Conservation (phyloP, 1,284 basidiomycete species). For the Wolfiporia cocos region DNA sequence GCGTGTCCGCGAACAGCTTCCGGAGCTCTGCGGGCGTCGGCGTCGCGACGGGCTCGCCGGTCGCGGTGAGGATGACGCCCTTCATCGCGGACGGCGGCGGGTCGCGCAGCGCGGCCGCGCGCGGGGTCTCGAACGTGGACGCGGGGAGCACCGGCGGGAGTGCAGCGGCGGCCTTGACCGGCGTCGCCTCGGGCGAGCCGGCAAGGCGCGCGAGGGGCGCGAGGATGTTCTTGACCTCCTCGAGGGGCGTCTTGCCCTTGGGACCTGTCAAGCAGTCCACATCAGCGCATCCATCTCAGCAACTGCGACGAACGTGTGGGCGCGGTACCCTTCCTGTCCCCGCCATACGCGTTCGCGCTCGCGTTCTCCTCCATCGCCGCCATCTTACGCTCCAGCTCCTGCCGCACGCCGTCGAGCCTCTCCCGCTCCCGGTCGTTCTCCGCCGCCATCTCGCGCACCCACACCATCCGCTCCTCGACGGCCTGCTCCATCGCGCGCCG, state of each 20-base stretch:
- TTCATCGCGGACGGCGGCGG: slow-evolving; percentile 67
- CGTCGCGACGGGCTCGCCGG: slow-evolving; percentile 64
- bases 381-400: slow-evolving; percentile 42
- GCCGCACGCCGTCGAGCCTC: slow-evolving; percentile 37
- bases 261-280: slow-evolving; percentile 20
- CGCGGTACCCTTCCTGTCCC: slow-evolving; percentile 28
- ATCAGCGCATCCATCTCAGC: too few species aligned
- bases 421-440: slow-evolving; percentile 48
- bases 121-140: slow-evolving; percentile 42
- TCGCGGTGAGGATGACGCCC: slow-evolving; percentile 70
- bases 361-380: slow-evolving; percentile 38
- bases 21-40: slow-evolving; percentile 59
- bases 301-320: not conserved
- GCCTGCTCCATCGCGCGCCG: slow-evolving; percentile 40
- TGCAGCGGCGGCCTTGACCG: slow-evolving; percentile 16
- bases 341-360: too few species aligned
- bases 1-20: slow-evolving; percentile 58
- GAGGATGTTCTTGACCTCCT: slow-evolving; percentile 68
- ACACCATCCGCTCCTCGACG: slow-evolving; percentile 47
- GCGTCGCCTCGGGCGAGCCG: slow-evolving; percentile 21
- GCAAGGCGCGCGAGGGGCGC: slow-evolving; percentile 42
- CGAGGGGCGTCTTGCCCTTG: slow-evolving; percentile 55
- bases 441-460: slow-evolving; percentile 43
- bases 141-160: slow-evolving; percentile 30
- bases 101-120: slow-evolving; percentile 19